Base-by-base conservation (phyloP, 768 basidiomycete genomes). In the Xanthoconium purpureum region DNA sequence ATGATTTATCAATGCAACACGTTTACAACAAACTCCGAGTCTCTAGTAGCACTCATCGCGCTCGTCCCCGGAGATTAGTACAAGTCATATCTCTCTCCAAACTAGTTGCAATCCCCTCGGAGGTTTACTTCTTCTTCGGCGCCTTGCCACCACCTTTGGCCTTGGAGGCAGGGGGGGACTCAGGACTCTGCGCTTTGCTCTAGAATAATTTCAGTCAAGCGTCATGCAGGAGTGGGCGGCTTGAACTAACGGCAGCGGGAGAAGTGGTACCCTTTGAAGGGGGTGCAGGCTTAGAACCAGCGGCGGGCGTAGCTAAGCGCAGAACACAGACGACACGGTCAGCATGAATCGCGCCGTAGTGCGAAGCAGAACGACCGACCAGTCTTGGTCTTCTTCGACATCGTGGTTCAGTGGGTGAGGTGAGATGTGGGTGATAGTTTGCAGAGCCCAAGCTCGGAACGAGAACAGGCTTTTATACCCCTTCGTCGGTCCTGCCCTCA, bases 71-170 rank as follows among this genome's bases (percentile, higher is more conserved):
- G 50, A 53, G 14, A 45, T 47, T 20, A 32, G 35, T 44, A 57
- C 42, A 61, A n/a, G 30, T n/a, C n/a, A n/a, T n/a, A n/a, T n/a
- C n/a, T n/a, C n/a, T n/a, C n/a, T n/a, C n/a, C n/a, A n/a, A 24
- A 48, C 9, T 6, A n/a, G 45, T 11, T 29, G 30, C 10, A 29
- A 35, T 35, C 9, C 5, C 32, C n/a, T 14, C 12, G 13, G 18
- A 53, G 20, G 42, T 57, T 61, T 60, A 70, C 60, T 70, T 70
- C 64, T 71, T 71, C 69, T 73, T 71, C 11, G 58, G 39, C 2
- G 30, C 60, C 59, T 71, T 71, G 33, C 45, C 61, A 14, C 62
- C 57, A n/a, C 58, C 46, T 50, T 71, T 69, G 46, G 47, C 29
- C 32, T 73, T 71, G n/a, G n/a, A n/a, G 20, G 63, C 60, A 32